Conservation (phyloP, 106 monocot genomes). For the Acorus calamus region DNA sequence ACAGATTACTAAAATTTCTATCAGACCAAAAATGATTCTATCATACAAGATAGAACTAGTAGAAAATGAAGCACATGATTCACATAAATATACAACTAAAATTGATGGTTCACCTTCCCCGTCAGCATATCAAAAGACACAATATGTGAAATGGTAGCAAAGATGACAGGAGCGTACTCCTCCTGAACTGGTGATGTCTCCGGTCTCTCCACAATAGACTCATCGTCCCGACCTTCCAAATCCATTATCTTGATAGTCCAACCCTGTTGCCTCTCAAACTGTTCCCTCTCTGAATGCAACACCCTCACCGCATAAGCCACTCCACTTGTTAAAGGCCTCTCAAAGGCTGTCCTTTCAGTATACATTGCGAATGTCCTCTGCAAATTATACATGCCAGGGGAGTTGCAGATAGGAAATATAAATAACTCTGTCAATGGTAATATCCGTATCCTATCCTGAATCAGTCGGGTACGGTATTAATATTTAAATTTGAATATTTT, state of each 20-base stretch:
- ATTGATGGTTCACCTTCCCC: slow-evolving; percentile 43
- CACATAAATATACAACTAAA: too few relatives aligned
- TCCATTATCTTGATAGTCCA: slow-evolving; percentile 95
- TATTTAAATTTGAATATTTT: too few relatives aligned
- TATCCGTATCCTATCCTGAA: too few relatives aligned
- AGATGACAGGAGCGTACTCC: slow-evolving; percentile 94
- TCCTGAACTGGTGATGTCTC: slow-evolving; percentile 46
- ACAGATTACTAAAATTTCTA: too few relatives aligned
- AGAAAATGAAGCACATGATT: too few relatives aligned
- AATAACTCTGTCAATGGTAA: too few relatives aligned
- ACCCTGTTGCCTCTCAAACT: slow-evolving; percentile 84
- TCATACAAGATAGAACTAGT: too few relatives aligned
- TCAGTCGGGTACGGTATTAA: too few relatives aligned
- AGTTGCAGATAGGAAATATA: too few relatives aligned
- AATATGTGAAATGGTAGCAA: slow-evolving; percentile 77
- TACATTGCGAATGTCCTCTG: slow-evolving; percentile 88
- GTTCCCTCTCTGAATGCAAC: slow-evolving; percentile 59
- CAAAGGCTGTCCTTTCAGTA: slow-evolving; percentile 88
- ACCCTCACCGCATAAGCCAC: slow-evolving; percentile 97
- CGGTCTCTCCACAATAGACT: slow-evolving; percentile 23
- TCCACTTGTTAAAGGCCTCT: slow-evolving; percentile 89
- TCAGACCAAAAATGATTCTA: too few relatives aligned
- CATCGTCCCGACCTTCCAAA: slow-evolving; percentile 25
- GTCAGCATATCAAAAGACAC: slow-evolving; percentile 86
- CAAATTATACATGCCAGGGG: slow-evolving; percentile 3